Evolutionary conservation across 805 yeast species (phyloP), one percentile per base, ranked within the genome.

Genomic region (Hanseniaspora jakobsenii): DNA sequence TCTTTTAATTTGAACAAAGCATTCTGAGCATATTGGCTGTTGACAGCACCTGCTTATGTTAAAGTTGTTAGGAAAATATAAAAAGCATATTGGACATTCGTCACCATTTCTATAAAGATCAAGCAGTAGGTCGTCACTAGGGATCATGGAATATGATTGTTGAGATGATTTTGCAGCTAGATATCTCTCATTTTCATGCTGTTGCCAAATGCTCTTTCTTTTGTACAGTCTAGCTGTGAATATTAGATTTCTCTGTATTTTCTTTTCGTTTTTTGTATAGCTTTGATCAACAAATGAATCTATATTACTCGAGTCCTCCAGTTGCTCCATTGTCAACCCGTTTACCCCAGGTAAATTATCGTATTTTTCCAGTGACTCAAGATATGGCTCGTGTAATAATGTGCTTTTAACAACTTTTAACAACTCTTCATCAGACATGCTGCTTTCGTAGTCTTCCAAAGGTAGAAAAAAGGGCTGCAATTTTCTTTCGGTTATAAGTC

Each of bases 71-170:
- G 97, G 96, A 61, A 79, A 86, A 57, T 72, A 83, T 8, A 91
- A 68, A 58, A 89, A 89, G 58, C 98, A 89, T 51, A 89, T 89
- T 8, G 98, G 97, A 59, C 98, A 89, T 55, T 91, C 98, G 24
- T 70, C 63, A 3, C 84, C 75, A 47, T 73, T 64, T 43, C 75
- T 65, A 64, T 89, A 89, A 17, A 89, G 63, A 45, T 68, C 61
- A 38, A 79, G 62, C 46, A 75, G 67, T 46, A 80, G 61, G 32
- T 64, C 65, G 32, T 60, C 57, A 38, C 52, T 58, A 5, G 62
- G 57, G 7, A 45, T 23, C 48, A 38, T 49, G 50, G 60, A 66
- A n/a, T 57, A 55, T 17, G 57, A 27, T 6, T n/a, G 19, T 51
- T 63, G 65, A 55, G 23, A 65, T 68, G 52, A 8, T 64, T 73